Base-by-base conservation (phyloP, 345 rosid genomes). In the Sonneratia alba region DNA sequence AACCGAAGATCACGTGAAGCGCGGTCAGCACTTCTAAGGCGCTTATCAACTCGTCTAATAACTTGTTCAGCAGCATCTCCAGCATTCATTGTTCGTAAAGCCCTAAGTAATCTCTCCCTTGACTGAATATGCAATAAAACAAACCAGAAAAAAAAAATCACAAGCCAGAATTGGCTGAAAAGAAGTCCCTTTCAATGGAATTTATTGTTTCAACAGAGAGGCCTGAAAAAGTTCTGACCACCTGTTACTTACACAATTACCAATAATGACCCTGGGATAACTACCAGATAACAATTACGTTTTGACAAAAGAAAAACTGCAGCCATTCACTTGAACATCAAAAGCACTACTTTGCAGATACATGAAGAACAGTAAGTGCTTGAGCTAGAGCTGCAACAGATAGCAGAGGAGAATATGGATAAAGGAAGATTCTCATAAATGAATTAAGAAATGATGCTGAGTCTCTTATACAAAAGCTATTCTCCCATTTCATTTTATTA, bases 51-150 rank as follows among this genome's bases (percentile, higher is more conserved):
- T 83, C 90, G 99, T 67, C 99, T 87, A 74, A 95, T 83, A 75
- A 84, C 97, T 79, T 92, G 97, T 77, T 95, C 97, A 36, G 96
- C 99, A 36, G 92, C 96, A 84, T 95, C 97, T 74, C 92, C 93
- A 75, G 97, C 97, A 85, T 89, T 92, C 92, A 95, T 82, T 73
- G 87, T 83, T 77, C 91, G 89, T 69, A 95, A 77, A 73, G 86
- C 93, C 88, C 86, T 80, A 66, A 90, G 79, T 80, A 95, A 77
- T 81, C 77, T 89, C 71, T 95, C 99, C 78, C 97, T 87, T 53
- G 97, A 87, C 99, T 95, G 90, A 36, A 78, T 72, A 71, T 36
- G 14, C 79, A 80, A 62, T 34, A 27, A 27, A 27, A 27, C 32
- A 27, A 27, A 27, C 32, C 32, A 27, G 32, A 27, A 27, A 27